Evolutionary conservation across 306 rosid species (phyloP).

Genomic region (Prunus armeniaca): DNA sequence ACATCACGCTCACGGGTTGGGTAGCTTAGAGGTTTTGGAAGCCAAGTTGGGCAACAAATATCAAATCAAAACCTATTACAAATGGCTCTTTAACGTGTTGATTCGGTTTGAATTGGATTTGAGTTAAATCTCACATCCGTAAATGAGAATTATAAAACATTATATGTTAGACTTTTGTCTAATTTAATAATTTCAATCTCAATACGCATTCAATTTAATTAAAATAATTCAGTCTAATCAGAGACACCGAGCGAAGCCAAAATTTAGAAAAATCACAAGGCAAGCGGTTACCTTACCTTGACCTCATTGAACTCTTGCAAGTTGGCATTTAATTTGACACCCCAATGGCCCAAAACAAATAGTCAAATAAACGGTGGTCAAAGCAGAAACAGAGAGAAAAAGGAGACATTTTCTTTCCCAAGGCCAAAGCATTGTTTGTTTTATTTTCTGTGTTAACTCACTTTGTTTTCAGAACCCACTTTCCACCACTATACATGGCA

Average conservation of each 20-base stretch:
- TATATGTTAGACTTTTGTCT: too few relatives aligned
- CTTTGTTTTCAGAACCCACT: conserved; percentile 42
- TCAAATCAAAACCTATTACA: not conserved
- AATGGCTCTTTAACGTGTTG: not conserved
- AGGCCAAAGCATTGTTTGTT: conserved; percentile 15
- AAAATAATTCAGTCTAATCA: too few relatives aligned
- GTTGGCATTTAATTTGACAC: conserved; percentile 2
- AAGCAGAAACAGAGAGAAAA: not conserved
- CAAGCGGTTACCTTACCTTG: too few relatives aligned
- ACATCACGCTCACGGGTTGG: too few relatives aligned
- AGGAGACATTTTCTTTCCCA: conserved; percentile 36
- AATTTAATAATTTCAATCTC: too few relatives aligned
- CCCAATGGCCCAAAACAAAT: not conserved
- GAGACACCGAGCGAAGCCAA: too few relatives aligned
- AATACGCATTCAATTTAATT: too few relatives aligned
- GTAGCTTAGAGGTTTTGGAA: not conserved
- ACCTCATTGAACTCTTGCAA: not conserved
- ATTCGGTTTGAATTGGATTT: too few relatives aligned
- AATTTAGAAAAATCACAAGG: too few relatives aligned
- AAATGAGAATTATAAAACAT: too few relatives aligned
- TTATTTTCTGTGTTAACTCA: not conserved
- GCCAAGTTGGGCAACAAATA: not conserved
- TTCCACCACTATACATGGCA: conserved; percentile 49
- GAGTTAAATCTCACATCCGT: rapidly evolving
- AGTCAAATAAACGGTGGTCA: conserved; percentile 17